Conservation (phyloP, 768 basidiomycete species). For the Chalciporus piperatus region DNA sequence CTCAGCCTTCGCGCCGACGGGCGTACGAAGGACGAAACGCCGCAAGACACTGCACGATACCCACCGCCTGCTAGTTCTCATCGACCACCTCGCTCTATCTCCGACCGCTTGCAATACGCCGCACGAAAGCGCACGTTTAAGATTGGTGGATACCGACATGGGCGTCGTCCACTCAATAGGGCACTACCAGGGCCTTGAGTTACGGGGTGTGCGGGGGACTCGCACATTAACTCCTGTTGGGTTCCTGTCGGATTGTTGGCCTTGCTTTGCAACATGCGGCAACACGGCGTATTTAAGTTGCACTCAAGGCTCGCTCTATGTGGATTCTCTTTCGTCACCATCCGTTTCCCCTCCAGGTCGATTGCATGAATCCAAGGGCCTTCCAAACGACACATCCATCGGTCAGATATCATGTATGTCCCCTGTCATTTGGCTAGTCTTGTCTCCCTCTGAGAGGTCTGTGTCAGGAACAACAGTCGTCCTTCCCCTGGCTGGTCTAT, state of each 20-base stretch:
- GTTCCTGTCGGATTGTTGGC: conserved; percentile 19
- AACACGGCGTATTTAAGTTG: conserved; percentile 22
- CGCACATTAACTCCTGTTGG: conserved; percentile 9
- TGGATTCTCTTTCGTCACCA: conserved; percentile 16
- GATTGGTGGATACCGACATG: neutral
- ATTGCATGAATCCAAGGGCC: conserved; percentile 17
- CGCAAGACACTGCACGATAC: neutral
- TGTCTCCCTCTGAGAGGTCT: conserved; percentile 6
- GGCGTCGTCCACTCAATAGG: neutral
- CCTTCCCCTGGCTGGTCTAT: conserved; percentile 2
- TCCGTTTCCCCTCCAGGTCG: conserved; percentile 5
- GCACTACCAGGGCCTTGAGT: conserved; percentile 17
- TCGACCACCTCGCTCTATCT: conserved; percentile 15
- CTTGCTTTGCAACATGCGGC: conserved; percentile 20
- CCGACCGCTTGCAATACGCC: conserved; percentile 13
- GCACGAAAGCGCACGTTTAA: conserved; percentile 2
- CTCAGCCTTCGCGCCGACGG: neutral
- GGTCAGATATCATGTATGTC: conserved; percentile 23
- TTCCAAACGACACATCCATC: conserved; percentile 11
- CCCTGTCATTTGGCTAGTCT: neutral
- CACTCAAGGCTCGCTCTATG: conserved; percentile 5
- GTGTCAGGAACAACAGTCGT: conserved; percentile 14
- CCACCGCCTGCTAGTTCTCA: neutral
- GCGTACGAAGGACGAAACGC: neutral
- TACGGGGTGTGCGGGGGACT: conserved; percentile 20